phyloP scores from a whole-genome alignment of 306 rosid species.

The Lathyrus aphaca region DNA sequence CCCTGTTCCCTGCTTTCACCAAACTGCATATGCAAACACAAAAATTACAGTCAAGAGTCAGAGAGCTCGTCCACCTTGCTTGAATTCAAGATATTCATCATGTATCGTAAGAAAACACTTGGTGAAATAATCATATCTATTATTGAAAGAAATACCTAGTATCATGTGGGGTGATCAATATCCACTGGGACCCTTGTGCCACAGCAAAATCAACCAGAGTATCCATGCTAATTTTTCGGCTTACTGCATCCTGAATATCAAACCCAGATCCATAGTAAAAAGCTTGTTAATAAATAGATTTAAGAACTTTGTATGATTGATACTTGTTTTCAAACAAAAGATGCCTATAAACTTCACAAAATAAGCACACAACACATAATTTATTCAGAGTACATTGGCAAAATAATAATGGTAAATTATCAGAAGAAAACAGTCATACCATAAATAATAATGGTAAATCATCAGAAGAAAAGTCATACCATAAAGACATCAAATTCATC shows the following conservation, averaged over 20 bases:
- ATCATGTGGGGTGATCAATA: constrained; percentile 92
- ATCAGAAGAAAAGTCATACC: constrained; percentile 51
- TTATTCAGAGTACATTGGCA: neutral
- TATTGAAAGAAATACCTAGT: constrained; percentile 61
- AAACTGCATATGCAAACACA: constrained; percentile 53
- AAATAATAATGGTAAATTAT: neutral
- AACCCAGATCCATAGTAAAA: constrained; percentile 1
- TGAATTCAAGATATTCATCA: neutral
- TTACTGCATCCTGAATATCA: constrained; percentile 80
- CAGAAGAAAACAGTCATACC: constrained; percentile 36
- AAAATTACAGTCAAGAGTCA: constrained; percentile 17
- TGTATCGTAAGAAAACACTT: neutral
- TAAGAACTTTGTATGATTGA: neutral
- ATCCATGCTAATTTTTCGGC: constrained; percentile 92
- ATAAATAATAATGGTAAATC: neutral
- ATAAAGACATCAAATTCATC: constrained; percentile 97
- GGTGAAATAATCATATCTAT: neutral
- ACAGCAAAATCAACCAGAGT: constrained; percentile 81
- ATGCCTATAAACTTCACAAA: neutral
- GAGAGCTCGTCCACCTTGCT: neutral
- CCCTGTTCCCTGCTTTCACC: constrained; percentile 70
- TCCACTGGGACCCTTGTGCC: constrained; percentile 93
- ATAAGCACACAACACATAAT: neutral
- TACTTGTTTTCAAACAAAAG: neutral
- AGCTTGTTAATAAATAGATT: constrained; percentile 11